These are phyloP conservation scores for Corynespora cassiicola DNA, from an alignment of 2,329 filamentous ascomycete genomes.

Conservation along the genomic window DNA sequence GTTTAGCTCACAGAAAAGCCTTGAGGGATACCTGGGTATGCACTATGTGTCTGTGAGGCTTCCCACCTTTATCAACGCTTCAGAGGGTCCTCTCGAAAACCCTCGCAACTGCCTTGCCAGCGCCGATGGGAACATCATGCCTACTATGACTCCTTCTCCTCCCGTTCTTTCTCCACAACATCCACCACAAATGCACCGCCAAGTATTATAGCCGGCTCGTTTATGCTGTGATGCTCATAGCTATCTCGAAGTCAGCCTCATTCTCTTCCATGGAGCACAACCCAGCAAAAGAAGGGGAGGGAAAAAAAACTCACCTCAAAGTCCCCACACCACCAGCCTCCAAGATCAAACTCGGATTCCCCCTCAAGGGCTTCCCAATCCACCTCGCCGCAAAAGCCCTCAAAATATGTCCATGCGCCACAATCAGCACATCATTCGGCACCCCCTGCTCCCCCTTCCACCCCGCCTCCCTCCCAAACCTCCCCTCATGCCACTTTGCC, in stretches of 20 bases:
- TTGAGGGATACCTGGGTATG: too few relatives aligned
- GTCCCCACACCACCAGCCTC: constrained; percentile 66
- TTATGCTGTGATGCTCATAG: constrained; percentile 57
- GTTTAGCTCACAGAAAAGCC: too few relatives aligned
- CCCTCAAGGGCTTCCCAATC: constrained; percentile 74
- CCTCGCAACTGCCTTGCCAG: not conserved
- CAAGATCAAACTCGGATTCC: constrained; percentile 81
- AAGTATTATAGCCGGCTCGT: constrained; percentile 59
- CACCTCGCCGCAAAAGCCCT: constrained; percentile 88
- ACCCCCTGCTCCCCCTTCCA: constrained; percentile 49
- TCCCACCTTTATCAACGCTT: too few relatives aligned
- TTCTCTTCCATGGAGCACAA: not conserved
- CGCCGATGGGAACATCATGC: too few relatives aligned
- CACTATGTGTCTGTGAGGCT: too few relatives aligned
- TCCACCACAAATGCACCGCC: constrained; percentile 60
- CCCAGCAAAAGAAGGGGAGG: not conserved
- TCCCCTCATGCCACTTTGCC: constrained; percentile 49
- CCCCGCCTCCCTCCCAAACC: constrained; percentile 64
- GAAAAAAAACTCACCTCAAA: constrained; percentile 44
- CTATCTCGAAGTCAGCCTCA: constrained; percentile 25
- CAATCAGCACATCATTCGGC: constrained; percentile 74
- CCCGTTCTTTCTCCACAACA: constrained; percentile 50
- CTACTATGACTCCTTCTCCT: constrained; percentile 20
- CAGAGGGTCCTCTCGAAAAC: too few relatives aligned
- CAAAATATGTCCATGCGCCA: constrained; percentile 90